Evolutionary conservation across 2,329 filamentous ascomycete genomes (phyloP).

Genomic region (Aspergillus sp.): DNA sequence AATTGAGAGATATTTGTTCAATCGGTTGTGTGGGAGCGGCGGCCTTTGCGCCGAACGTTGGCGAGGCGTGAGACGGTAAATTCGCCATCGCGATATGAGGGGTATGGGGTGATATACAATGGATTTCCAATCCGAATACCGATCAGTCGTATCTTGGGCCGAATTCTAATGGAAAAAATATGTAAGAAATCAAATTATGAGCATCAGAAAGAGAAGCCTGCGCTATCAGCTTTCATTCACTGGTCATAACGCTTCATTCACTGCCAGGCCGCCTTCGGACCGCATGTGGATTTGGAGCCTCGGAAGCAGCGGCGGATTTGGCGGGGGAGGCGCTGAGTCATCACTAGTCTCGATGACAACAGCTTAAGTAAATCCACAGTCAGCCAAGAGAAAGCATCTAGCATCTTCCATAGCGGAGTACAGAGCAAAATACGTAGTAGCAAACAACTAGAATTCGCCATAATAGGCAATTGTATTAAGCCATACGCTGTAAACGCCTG

Average conservation of each 20-base stretch:
- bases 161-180: not conserved
- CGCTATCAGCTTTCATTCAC: not conserved
- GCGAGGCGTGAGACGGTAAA: conserved; percentile 56
- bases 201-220: not conserved
- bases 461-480: not conserved
- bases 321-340: conserved; percentile 19
- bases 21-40: conserved; percentile 22
- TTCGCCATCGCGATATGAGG: conserved; percentile 48
- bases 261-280: conserved; percentile 6
- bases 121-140: not conserved
- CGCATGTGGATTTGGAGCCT: conserved; percentile 16
- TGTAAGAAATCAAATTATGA: not conserved
- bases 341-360: conserved; percentile 3
- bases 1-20: conserved; percentile 25
- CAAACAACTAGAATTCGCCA: not conserved
- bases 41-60: conserved; percentile 45
- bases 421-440: not conserved
- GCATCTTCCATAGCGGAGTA: conserved; percentile 10
- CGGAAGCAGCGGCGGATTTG: conserved; percentile 15
- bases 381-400: not conserved
- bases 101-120: not conserved
- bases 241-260: not conserved
- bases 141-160: conserved; percentile 1
- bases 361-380: conserved; percentile 8
- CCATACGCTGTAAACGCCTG: not conserved